Percentiles rank a stretch among this genome's conserved stretches.
These are phyloP conservation scores for Centella asiatica DNA, from an alignment of 129 eudicot species.

Conservation along the genomic window DNA sequence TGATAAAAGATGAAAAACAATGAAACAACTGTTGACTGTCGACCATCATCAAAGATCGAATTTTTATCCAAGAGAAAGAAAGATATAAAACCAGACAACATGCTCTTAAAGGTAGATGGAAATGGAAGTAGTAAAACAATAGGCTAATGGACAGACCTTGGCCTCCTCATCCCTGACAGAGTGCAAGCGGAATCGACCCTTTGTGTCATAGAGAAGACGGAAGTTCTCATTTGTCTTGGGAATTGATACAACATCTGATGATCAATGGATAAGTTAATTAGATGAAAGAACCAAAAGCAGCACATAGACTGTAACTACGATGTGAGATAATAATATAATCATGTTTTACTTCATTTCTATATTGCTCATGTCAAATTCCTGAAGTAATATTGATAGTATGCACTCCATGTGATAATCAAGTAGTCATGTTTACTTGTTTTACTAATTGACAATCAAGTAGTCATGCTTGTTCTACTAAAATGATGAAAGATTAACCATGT, in stretches of 20 bases:
- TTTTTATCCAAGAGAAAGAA: too few species aligned
- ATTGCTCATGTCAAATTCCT: neutral
- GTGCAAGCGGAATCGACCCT: conserved; percentile 57
- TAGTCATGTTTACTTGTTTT: too few species aligned
- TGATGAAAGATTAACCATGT: too few species aligned
- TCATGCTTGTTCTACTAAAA: too few species aligned
- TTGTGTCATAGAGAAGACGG: conserved; percentile 52
- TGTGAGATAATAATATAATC: neutral
- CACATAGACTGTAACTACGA: neutral
- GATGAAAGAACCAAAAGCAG: neutral
- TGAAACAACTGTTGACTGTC: too few species aligned
- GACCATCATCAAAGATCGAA: neutral
- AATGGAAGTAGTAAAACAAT: neutral
- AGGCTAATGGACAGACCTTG: conserved; percentile 26
- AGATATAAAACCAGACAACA: neutral
- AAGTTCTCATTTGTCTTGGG: conserved; percentile 65
- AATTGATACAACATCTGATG: conserved; percentile 47
- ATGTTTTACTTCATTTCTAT: too few species aligned
- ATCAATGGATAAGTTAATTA: neutral
- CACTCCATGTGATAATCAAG: too few species aligned
- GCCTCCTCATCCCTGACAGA: conserved; percentile 54
- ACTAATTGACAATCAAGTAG: too few species aligned
- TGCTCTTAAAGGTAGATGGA: neutral
- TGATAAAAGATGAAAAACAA: too few species aligned
- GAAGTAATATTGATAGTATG: neutral